These are phyloP conservation scores for Penicillium olsonii DNA, from an alignment of 2,329 filamentous ascomycete genomes.

Conservation along the genomic window DNA sequence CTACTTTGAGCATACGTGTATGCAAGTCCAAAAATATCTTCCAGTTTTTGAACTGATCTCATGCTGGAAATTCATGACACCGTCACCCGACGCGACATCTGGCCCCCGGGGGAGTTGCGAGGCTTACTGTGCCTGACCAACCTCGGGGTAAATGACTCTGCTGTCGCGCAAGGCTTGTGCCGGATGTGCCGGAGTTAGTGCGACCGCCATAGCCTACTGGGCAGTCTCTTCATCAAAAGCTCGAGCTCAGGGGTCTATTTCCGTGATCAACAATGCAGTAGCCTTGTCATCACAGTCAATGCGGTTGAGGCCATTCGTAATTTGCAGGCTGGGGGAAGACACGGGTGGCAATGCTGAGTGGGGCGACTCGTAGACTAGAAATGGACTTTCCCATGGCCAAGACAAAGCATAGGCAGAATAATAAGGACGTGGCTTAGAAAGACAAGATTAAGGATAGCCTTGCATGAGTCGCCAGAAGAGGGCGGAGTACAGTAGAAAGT, in stretches of 20 bases:
- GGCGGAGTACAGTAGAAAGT: constrained; percentile 7
- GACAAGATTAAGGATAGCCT: background rate
- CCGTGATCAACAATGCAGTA: constrained; percentile 2
- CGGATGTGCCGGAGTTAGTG: background rate
- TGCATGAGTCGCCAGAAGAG: background rate
- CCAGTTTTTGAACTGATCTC: background rate
- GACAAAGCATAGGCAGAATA: constrained; percentile 3
- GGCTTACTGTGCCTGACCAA: background rate
- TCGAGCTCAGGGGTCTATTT: background rate
- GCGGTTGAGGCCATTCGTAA: background rate
- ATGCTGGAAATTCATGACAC: background rate
- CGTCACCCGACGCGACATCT: background rate
- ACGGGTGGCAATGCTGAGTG: constrained; percentile 3
- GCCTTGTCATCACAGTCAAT: background rate
- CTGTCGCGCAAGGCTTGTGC: background rate
- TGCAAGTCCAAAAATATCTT: too few species aligned
- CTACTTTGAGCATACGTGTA: too few species aligned
- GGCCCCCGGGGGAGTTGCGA: too few species aligned
- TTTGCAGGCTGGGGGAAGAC: background rate
- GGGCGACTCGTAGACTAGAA: background rate
- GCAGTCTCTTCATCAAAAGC: background rate
- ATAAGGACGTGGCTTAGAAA: constrained; percentile 7
- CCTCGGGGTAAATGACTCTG: background rate
- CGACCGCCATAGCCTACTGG: background rate
- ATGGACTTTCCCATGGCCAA: background rate